Conservation (phyloP, 352 stramenopile genomes). For the Pythium phragmitis region DNA sequence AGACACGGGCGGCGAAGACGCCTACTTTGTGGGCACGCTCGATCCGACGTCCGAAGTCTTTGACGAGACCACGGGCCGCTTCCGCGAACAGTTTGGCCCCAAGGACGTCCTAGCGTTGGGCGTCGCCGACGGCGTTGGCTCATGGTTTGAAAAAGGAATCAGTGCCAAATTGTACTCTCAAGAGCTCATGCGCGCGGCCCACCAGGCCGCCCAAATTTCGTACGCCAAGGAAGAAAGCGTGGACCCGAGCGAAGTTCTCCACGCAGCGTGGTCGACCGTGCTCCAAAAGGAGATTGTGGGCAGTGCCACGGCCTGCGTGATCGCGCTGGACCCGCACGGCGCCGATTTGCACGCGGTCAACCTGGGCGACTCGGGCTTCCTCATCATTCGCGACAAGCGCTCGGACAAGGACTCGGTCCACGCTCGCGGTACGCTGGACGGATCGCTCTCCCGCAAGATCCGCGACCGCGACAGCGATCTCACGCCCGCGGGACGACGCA, state of each 20-base stretch:
- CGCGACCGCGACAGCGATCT: constrained; percentile 61
- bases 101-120: constrained; percentile 90
- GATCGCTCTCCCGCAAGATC: constrained; percentile 70
- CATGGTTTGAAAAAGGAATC: constrained; percentile 94
- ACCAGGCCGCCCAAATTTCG: constrained; percentile 61
- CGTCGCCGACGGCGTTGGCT: constrained; percentile 95
- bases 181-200: constrained; percentile 75
- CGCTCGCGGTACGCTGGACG: constrained; percentile 68
- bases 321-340: constrained; percentile 88
- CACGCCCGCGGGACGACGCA: constrained; percentile 66
- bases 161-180: constrained; percentile 68
- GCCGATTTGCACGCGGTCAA: constrained; percentile 95
- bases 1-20: constrained; percentile 88
- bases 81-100: constrained; percentile 44
- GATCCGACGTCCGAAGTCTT: constrained; percentile 25
- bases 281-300: constrained; percentile 93
- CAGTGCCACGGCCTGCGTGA: constrained; percentile 91
- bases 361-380: constrained; percentile 91
- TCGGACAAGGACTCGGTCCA: constrained; percentile 64
- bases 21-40: constrained; percentile 90
- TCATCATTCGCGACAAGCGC: constrained; percentile 80
- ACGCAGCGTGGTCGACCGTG: constrained; percentile 71
- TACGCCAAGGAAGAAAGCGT: constrained; percentile 59
- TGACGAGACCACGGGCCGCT: constrained; percentile 32
- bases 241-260: constrained; percentile 61